A percentile compares a stretch with the other conserved stretches of the same genome.
Conservation (phyloP, 805 yeast genomes). For the Groenewaldozyma salmanticensis region DNA sequence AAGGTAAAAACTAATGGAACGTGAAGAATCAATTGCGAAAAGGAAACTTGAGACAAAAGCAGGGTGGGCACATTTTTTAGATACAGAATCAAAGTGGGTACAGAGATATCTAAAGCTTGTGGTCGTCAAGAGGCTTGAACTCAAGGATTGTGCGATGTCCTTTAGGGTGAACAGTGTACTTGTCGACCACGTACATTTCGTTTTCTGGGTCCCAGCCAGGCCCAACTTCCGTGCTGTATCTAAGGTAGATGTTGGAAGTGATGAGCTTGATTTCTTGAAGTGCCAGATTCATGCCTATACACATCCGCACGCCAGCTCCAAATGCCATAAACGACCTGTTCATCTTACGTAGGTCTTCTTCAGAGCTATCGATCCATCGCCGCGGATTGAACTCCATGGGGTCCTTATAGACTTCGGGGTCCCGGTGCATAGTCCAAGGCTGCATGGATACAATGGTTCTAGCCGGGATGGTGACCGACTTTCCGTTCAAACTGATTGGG, state of each 20-base stretch:
- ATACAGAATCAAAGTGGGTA: no score
- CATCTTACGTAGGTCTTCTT: conserved; percentile 33
- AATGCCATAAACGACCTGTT: conserved; percentile 52
- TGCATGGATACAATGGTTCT: conserved; percentile 53
- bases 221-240: conserved; percentile 11
- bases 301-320: conserved; percentile 67
- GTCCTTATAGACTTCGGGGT: conserved; percentile 38
- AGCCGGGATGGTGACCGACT: conserved; percentile 33
- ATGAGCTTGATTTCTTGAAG: conserved; percentile 54
- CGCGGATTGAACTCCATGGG: conserved; percentile 49
- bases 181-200: conserved; percentile 48
- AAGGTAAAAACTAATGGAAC: no score
- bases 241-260: conserved; percentile 38
- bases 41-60: no score
- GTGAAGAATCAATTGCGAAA: no score
- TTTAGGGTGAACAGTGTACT: conserved; percentile 44
- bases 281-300: conserved; percentile 63
- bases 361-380: conserved; percentile 43
- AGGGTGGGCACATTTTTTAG: no score
- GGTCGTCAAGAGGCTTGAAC: no score
- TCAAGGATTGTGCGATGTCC: conserved; percentile 45
- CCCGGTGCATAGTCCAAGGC: conserved; percentile 57
- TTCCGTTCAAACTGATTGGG: conserved; percentile 2
- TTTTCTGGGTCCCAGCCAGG: conserved; percentile 32
- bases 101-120: no score